These are phyloP conservation scores for Citeromyces nyonsensis DNA, from an alignment of 805 yeast species.

Conservation along the genomic window DNA sequence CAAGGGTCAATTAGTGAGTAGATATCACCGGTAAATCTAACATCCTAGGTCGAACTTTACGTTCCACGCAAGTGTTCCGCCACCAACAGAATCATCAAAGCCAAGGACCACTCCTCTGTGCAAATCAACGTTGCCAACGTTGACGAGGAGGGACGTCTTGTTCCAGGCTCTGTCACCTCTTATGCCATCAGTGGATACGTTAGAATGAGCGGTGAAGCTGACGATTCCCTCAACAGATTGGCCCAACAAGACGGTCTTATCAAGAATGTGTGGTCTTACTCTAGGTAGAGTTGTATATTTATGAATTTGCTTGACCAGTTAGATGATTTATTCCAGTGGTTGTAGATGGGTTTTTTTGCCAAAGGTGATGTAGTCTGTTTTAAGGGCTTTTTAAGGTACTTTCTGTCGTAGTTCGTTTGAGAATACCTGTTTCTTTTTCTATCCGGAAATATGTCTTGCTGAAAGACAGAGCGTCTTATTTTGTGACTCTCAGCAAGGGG, in stretches of 20 bases:
- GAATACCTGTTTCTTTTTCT: too few relatives aligned
- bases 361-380: too few relatives aligned
- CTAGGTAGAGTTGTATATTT: constrained; percentile 44
- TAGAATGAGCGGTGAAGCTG: constrained; percentile 99
- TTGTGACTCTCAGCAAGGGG: too few relatives aligned
- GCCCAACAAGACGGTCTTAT: constrained; percentile 97
- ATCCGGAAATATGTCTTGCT: too few relatives aligned
- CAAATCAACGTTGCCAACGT: constrained; percentile 98
- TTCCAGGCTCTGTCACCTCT: constrained; percentile 81
- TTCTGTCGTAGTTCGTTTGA: too few relatives aligned
- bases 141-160: constrained; percentile 91
- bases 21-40: constrained; percentile 1
- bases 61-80: constrained; percentile 99
- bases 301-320: neutral
- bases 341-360: too few relatives aligned
- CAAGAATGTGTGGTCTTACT: constrained; percentile 90
- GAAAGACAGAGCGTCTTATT: too few relatives aligned
- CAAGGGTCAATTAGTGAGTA: constrained; percentile 97
- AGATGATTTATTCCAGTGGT: too few relatives aligned
- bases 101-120: constrained; percentile 98
- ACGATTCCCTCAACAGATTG: constrained; percentile 97
- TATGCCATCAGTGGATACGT: constrained; percentile 96
- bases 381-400: too few relatives aligned
- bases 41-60: constrained; percentile 89
- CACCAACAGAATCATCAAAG: constrained; percentile 98